Percentiles rank a stretch among this genome's conserved stretches.
These are phyloP conservation scores for Diaporthe citri DNA, from an alignment of 2,329 filamentous ascomycete genomes.

Conservation along the genomic window DNA sequence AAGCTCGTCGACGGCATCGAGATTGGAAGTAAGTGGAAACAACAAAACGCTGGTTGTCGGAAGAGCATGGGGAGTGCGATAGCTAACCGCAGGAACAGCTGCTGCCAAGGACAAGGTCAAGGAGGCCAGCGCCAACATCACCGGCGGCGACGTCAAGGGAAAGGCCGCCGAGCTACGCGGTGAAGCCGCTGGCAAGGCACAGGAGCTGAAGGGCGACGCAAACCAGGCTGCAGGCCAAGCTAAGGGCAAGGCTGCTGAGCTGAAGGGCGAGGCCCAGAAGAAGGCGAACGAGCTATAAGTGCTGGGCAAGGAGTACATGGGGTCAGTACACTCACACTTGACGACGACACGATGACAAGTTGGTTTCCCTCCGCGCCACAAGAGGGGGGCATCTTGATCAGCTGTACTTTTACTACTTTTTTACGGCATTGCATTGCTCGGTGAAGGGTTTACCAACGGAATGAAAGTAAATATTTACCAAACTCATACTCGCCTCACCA, in stretches of 20 bases:
- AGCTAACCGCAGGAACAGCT: constrained; percentile 47
- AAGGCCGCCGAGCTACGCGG: constrained; percentile 50
- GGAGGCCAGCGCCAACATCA: constrained; percentile 54
- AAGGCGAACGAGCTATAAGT: constrained; percentile 39
- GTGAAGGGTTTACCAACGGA: constrained; percentile 29
- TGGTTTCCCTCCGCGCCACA: too few species aligned
- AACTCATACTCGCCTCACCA: not conserved
- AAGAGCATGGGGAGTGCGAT: constrained; percentile 28
- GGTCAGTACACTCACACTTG: not conserved
- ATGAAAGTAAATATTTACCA: constrained; percentile 5
- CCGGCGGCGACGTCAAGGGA: constrained; percentile 52
- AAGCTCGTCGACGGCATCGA: constrained; percentile 74
- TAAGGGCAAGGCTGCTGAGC: constrained; percentile 47
- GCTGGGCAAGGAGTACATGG: not conserved
- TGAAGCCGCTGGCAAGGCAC: constrained; percentile 46
- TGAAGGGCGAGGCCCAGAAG: constrained; percentile 41
- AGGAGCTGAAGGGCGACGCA: constrained; percentile 53
- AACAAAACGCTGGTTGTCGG: too few species aligned
- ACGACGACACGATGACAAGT: not conserved
- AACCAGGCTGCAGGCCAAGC: constrained; percentile 54
- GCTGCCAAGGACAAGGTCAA: constrained; percentile 62
- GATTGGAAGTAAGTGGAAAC: constrained; percentile 61
- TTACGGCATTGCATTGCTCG: constrained; percentile 38
- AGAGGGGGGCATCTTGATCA: not conserved
- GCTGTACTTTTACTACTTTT: constrained; percentile 1